These are phyloP conservation scores for Corynascus novoguineensis DNA, from an alignment of 495 filamentous ascomycete genomes.

Conservation along the genomic window DNA sequence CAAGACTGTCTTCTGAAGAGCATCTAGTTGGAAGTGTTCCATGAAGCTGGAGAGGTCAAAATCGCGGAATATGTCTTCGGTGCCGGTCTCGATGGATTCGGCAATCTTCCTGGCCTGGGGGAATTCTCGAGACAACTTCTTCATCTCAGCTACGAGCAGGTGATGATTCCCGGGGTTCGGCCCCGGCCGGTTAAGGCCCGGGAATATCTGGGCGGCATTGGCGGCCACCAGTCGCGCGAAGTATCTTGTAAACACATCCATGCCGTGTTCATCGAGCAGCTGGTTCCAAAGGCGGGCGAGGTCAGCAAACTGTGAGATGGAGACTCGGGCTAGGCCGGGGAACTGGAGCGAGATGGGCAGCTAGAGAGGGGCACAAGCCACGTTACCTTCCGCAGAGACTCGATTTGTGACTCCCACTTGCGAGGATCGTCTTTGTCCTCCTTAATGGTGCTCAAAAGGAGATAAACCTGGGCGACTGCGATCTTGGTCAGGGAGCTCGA, in stretches of 20 bases:
- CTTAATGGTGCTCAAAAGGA: constrained; percentile 88
- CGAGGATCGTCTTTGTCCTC: constrained; percentile 79
- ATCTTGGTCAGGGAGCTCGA: constrained; percentile 71
- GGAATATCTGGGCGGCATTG: constrained; percentile 83
- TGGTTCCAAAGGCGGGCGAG: constrained; percentile 33
- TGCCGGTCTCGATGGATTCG: constrained; percentile 78
- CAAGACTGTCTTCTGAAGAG: constrained; percentile 79
- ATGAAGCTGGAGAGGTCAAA: constrained; percentile 91
- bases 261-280: constrained; percentile 92
- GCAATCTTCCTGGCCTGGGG: constrained; percentile 84
- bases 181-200: constrained; percentile 60
- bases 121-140: constrained; percentile 72
- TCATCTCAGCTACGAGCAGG: constrained; percentile 75
- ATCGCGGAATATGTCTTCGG: constrained; percentile 84
- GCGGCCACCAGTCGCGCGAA: constrained; percentile 80
- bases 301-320: constrained; percentile 12
- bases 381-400: constrained; percentile 81
- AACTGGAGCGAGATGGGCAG: constrained; percentile 2
- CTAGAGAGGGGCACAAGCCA: background rate
- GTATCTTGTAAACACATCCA: constrained; percentile 92
- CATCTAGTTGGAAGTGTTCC: constrained; percentile 88
- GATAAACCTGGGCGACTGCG: constrained; percentile 87
- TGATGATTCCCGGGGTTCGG: constrained; percentile 74
- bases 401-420: constrained; percentile 91
- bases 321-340: constrained; percentile 3